These are phyloP conservation scores for Macaranga tanarius DNA, from an alignment of 441 rosid species.

Conservation along the genomic window DNA sequence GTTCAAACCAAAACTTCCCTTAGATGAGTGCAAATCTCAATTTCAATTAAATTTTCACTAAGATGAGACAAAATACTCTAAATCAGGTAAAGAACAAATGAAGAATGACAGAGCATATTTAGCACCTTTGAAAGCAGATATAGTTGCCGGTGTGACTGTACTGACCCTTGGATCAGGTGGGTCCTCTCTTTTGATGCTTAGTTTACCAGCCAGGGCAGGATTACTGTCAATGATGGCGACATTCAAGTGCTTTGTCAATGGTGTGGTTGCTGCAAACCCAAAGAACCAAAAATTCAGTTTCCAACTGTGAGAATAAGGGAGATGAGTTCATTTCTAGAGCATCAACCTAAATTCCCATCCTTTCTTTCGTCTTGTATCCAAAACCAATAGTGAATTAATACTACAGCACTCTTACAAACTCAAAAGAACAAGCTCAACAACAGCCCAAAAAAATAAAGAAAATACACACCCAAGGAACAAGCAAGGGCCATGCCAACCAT, in stretches of 20 bases:
- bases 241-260: slow-evolving; percentile 84
- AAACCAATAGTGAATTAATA: background rate
- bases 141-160: slow-evolving; percentile 83
- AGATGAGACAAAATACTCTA: background rate
- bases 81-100: background rate
- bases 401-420: background rate
- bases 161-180: slow-evolving; percentile 95
- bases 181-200: slow-evolving; percentile 53
- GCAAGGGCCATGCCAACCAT: slow-evolving; percentile 98
- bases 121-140: slow-evolving; percentile 77
- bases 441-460: background rate
- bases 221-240: slow-evolving; percentile 87
- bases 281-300: background rate
- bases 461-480: slow-evolving; percentile 70
- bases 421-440: background rate
- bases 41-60: background rate
- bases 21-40: background rate
- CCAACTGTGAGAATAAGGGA: slow-evolving; percentile 10
- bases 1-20: background rate
- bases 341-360: background rate
- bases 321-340: slow-evolving; percentile 1
- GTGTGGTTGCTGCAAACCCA: slow-evolving; percentile 66
- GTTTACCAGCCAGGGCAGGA: slow-evolving; percentile 62
- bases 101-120: slow-evolving; percentile 12
- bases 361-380: background rate